Evolutionary conservation across 257 asterid species (phyloP).

Genomic region (Fraxinus pennsylvanica): DNA sequence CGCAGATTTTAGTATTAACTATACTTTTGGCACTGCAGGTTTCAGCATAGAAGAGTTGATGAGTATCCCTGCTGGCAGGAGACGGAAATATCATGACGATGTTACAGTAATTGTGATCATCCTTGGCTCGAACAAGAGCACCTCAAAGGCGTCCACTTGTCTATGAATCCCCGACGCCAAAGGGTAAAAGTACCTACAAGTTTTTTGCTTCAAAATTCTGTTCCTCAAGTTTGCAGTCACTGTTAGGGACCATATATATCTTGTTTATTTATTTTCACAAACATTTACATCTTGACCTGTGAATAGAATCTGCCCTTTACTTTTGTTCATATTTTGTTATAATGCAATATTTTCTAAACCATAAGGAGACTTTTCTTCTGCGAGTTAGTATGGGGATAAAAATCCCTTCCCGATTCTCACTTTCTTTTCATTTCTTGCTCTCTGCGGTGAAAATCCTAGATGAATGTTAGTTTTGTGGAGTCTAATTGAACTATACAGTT

Average conservation of each 20-base stretch:
- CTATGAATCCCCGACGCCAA: conserved; percentile 34
- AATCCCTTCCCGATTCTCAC: neutral
- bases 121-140: conserved; percentile 77
- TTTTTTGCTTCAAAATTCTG: conserved; percentile 27
- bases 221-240: conserved; percentile 2
- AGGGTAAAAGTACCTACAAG: neutral
- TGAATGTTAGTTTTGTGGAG: neutral
- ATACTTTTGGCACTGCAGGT: conserved; percentile 40
- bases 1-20: neutral
- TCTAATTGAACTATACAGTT: too few species aligned
- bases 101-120: conserved; percentile 79
- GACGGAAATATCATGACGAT: conserved; percentile 88
- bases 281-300: neutral
- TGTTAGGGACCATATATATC: conserved; percentile 16
- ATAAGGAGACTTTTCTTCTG: conserved; percentile 4
- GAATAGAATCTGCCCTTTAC: neutral
- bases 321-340: conserved; percentile 9
- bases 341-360: neutral
- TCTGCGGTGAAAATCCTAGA: neutral
- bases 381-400: conserved; percentile 19
- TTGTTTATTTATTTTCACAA: conserved; percentile 2
- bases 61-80: conserved; percentile 90
- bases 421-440: neutral
- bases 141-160: conserved; percentile 82
- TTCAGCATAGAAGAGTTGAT: conserved; percentile 84